Evolutionary conservation across 495 filamentous ascomycete species (phyloP), one percentile per base, ranked within the genome.

Genomic region (Aspergillus cristatus): DNA sequence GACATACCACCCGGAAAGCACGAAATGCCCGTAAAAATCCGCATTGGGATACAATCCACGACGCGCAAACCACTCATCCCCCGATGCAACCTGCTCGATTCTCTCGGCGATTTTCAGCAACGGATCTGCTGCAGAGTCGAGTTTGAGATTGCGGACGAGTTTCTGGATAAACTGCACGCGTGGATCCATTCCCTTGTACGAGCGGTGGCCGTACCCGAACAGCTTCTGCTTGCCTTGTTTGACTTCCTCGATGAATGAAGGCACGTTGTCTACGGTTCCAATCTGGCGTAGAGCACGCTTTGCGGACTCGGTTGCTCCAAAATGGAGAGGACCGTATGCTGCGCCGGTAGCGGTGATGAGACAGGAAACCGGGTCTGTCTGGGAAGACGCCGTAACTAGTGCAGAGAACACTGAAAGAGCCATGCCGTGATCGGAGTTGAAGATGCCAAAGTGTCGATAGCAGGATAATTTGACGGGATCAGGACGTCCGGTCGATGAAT

Each of bases 201-300:
- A 60, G 7, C 75, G 68, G 51, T 79, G 74, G 4, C 76, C 76
- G 40, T 74, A 76, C n/a, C 75, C 76, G 38, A 74, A 75, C 2
- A 79, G 50, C 28, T 72, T 73, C 17, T 58, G 53, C 34, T 68
- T 63, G 20, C 68, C 66, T 11, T 54, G 31, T 49, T 75, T 78
- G 20, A 78, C 71, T 7, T 60, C 53, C 10, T 60, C 63, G 12
- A 80, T 57, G 32, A 72, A 67, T 0, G 45, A 41, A 0, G 67
- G 68, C 2, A 76, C 67, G 17, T 65, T 63, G 2, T 65, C 62
- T 7, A 62, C 46, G 1, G 44, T 55, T 12, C 65, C 66, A 14
- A 79, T 69, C 16, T 62, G 54, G 33, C 54, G 47, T 12, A 72
- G 48, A 22, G 67, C 65, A 11, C 58, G 59, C 47, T 74, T 70